A percentile compares a stretch with the other conserved stretches of the same genome.
These are phyloP conservation scores for Coprinopsis sp. DNA, from an alignment of 768 basidiomycete genomes.

Conservation along the genomic window DNA sequence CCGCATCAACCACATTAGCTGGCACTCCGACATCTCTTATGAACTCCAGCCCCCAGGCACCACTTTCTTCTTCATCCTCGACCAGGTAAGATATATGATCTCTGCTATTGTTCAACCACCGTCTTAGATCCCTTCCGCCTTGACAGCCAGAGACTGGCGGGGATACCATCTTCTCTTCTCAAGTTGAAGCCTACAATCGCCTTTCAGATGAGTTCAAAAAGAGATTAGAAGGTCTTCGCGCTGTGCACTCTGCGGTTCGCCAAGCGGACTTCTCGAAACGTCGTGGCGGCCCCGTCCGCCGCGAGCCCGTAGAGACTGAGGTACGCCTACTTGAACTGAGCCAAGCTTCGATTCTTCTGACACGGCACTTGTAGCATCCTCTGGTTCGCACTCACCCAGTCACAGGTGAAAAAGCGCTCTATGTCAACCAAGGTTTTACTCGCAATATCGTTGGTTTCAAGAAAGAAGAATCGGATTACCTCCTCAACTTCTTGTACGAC, in stretches of 20 bases:
- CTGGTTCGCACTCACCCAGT: conserved; percentile 55
- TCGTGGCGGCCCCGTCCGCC: conserved; percentile 42
- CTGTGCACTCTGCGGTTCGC: conserved; percentile 48
- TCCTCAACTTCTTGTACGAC: conserved; percentile 50
- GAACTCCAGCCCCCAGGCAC: conserved; percentile 51
- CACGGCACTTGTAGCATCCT: conserved; percentile 33
- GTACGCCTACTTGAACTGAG: background rate
- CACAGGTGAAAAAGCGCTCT: conserved; percentile 56
- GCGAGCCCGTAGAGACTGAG: conserved; percentile 46
- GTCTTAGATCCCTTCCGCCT: conserved; percentile 23
- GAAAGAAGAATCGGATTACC: conserved; percentile 47
- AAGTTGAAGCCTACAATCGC: conserved; percentile 54
- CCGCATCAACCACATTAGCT: conserved; percentile 35
- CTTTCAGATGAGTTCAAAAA: conserved; percentile 55
- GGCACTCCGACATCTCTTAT: conserved; percentile 54
- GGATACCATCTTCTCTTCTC: conserved; percentile 51
- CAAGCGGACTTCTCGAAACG: conserved; percentile 44
- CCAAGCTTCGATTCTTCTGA: background rate
- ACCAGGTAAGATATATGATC: conserved; percentile 26
- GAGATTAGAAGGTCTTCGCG: conserved; percentile 50
- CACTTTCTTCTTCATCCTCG: conserved; percentile 49
- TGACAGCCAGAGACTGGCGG: conserved; percentile 40
- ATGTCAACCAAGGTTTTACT: conserved; percentile 53
- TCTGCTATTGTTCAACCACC: background rate
- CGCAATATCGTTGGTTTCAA: conserved; percentile 50